Conservation (phyloP, 495 filamentous ascomycete genomes). For the Aspergillus biplanus region DNA sequence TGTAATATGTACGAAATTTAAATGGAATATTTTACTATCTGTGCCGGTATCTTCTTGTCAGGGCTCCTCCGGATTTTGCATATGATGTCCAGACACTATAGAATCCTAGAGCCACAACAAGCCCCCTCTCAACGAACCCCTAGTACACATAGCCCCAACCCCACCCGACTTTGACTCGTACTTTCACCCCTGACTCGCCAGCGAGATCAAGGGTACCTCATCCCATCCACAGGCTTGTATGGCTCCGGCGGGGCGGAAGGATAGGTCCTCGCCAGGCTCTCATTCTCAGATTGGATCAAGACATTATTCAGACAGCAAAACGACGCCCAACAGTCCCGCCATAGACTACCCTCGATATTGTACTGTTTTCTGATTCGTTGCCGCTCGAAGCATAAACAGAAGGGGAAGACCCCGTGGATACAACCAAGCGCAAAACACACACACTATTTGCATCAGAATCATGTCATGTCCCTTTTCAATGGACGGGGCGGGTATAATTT, state of each 20-base stretch:
- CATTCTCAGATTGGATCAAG: neutral
- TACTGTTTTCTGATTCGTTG: neutral
- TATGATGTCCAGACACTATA: too few species aligned
- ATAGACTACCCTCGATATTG: neutral
- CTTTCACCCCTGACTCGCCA: too few species aligned
- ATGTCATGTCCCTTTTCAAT: too few species aligned
- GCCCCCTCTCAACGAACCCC: too few species aligned
- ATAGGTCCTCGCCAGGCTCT: neutral
- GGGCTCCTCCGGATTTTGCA: too few species aligned
- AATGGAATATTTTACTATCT: too few species aligned
- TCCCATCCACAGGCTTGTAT: neutral
- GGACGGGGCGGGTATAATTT: neutral
- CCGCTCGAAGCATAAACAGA: neutral
- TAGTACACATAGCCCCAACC: too few species aligned
- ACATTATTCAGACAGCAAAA: neutral
- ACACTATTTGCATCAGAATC: neutral
- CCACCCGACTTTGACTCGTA: too few species aligned
- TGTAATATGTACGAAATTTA: too few species aligned
- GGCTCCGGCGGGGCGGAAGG: neutral
- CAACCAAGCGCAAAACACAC: neutral
- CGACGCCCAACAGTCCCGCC: neutral
- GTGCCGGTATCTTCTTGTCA: too few species aligned
- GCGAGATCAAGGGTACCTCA: neutral
- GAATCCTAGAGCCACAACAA: too few species aligned
- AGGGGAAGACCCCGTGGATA: neutral